A percentile compares a stretch with the other conserved stretches of the same genome.
Conservation (phyloP, 2,329 filamentous ascomycete genomes). For the Fusarium solani-melongenae region DNA sequence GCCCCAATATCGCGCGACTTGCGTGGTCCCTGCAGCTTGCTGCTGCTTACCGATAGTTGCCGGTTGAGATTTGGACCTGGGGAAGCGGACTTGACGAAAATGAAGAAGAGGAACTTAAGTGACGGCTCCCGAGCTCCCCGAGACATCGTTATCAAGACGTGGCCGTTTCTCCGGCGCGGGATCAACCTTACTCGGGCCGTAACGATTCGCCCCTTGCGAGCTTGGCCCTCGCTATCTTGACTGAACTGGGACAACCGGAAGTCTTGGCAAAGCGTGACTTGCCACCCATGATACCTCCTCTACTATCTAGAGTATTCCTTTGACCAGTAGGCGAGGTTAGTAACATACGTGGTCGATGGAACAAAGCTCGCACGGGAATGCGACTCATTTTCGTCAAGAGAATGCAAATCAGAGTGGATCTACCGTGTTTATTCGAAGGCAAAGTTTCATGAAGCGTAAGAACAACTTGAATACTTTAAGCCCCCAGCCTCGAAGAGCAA, state of each 20-base stretch:
- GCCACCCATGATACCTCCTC: background rate
- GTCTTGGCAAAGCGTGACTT: background rate
- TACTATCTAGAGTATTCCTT: background rate
- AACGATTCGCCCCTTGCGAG: no score
- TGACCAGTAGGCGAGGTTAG: background rate
- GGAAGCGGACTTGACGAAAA: background rate
- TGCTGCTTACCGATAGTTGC: background rate
- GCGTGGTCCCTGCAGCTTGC: background rate
- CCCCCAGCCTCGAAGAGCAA: background rate
- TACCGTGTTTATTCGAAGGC: background rate
- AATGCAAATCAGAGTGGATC: background rate
- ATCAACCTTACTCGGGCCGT: background rate
- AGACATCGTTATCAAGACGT: background rate
- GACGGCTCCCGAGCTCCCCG: background rate
- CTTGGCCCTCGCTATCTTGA: background rate
- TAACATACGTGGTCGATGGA: background rate
- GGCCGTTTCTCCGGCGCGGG: background rate
- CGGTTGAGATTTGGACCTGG: background rate
- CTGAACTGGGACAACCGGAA: background rate
- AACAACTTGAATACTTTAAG: background rate
- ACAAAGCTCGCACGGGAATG: background rate
- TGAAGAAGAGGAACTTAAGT: background rate
- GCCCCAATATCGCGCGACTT: background rate
- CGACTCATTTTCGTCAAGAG: background rate
- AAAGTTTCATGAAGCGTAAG: background rate